phyloP scores from a whole-genome alignment of 2,329 filamentous ascomycete species.

The Fusarium dlaminii region DNA sequence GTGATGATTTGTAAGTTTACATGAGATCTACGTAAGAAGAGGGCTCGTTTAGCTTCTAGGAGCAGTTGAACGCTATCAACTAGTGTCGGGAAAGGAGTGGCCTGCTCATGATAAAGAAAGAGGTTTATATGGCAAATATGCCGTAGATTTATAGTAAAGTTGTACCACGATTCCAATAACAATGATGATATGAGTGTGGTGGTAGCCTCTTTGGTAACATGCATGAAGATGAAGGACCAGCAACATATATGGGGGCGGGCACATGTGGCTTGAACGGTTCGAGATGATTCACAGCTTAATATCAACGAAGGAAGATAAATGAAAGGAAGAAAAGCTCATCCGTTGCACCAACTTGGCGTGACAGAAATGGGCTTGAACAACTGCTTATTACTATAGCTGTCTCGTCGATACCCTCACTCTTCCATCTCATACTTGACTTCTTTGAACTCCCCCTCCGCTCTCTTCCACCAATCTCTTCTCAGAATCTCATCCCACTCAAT shows the following conservation, averaged over 20 bases:
- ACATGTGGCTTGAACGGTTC: neutral
- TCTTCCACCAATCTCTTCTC: slow-evolving; percentile 38
- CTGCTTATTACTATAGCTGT: neutral
- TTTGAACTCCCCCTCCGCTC: slow-evolving; percentile 25
- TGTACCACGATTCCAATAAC: neutral
- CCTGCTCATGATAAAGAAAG: neutral
- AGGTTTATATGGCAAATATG: neutral
- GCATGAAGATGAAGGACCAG: neutral
- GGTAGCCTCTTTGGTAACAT: neutral
- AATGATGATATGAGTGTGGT: neutral
- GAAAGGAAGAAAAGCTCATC: rapidly evolving
- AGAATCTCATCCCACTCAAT: slow-evolving; percentile 46
- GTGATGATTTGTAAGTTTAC: neutral
- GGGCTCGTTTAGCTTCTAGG: neutral
- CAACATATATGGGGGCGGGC: neutral
- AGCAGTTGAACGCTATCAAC: neutral
- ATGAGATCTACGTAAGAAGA: neutral
- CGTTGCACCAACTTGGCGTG: neutral
- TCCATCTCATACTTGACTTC: slow-evolving; percentile 37
- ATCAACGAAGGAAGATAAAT: neutral
- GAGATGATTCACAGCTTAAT: too few species aligned
- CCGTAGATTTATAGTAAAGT: rapidly evolving
- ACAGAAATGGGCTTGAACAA: neutral
- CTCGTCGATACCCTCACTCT: neutral
- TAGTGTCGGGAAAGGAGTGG: neutral